Conservation (phyloP, 495 filamentous ascomycete genomes). For the Aspergillus funiculosus region DNA sequence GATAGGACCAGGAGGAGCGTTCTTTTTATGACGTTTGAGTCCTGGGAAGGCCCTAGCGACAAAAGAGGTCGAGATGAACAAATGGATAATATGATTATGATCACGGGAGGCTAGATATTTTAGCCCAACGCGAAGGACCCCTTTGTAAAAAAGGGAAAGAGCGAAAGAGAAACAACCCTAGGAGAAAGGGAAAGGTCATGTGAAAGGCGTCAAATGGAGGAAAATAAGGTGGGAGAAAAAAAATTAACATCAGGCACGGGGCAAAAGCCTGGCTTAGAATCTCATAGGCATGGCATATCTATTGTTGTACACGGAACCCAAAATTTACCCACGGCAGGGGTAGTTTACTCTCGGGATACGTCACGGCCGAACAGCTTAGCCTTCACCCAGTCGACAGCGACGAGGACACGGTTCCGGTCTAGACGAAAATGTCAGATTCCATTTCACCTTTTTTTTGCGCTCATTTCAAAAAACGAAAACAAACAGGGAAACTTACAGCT, state of each 20-base stretch:
- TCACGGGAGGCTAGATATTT: neutral
- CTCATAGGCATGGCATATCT: conserved; percentile 19
- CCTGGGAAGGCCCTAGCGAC: too few relatives aligned
- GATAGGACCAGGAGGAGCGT: too few relatives aligned
- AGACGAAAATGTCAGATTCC: conserved; percentile 18
- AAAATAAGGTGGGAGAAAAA: conserved; percentile 9
- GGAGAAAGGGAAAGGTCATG: conserved; percentile 1
- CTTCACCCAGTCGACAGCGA: conserved; percentile 93
- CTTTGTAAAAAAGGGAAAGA: too few relatives aligned
- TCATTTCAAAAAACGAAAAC: neutral
- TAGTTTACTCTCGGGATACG: conserved; percentile 78
- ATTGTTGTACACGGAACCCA: conserved; percentile 15
- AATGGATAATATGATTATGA: neutral
- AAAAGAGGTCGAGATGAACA: neutral
- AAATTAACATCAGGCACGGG: conserved; percentile 12
- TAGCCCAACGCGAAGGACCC: too few relatives aligned
- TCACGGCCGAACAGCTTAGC: conserved; percentile 92
- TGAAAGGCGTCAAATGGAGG: conserved; percentile 13
- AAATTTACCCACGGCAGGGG: conserved; percentile 1
- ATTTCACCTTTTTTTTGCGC: neutral
- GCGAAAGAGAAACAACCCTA: neutral
- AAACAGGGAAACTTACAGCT: conserved; percentile 64
- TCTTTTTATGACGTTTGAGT: too few relatives aligned
- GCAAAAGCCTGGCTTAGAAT: conserved; percentile 15
- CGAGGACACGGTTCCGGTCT: conserved; percentile 88